A percentile compares a stretch with the other conserved stretches of the same genome.
phyloP scores from a whole-genome alignment of 2,329 filamentous ascomycete genomes.

The Xylaria hypoxylon region DNA sequence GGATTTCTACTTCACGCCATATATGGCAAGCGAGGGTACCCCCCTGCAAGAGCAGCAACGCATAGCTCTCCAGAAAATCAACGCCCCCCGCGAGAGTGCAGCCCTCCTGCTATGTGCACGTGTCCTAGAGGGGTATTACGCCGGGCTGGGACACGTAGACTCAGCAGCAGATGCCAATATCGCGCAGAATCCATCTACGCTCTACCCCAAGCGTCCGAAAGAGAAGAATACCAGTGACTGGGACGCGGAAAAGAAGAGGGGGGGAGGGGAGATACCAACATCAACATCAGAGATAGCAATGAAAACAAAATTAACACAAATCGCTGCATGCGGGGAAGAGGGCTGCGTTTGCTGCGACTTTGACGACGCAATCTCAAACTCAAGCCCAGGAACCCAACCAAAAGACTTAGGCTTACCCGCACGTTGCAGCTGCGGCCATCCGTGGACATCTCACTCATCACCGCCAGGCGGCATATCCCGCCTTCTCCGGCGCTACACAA shows the following conservation, averaged over 20 bases:
- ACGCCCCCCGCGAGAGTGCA: slow-evolving; percentile 23
- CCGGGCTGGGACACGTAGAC: slow-evolving; percentile 17
- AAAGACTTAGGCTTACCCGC: background rate
- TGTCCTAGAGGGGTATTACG: slow-evolving; percentile 31
- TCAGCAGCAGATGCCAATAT: background rate
- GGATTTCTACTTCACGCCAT: slow-evolving; percentile 29
- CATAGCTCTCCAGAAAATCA: background rate
- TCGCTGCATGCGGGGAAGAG: slow-evolving; percentile 13
- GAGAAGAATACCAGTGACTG: background rate
- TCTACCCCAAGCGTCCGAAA: background rate
- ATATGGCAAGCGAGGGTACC: slow-evolving; percentile 3
- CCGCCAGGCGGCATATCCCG: background rate
- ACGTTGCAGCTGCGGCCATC: slow-evolving; percentile 26
- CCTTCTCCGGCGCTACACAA: slow-evolving; percentile 23
- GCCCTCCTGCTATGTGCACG: slow-evolving; percentile 33
- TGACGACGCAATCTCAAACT: background rate
- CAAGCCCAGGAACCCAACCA: too few species aligned
- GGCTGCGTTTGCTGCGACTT: slow-evolving; percentile 22
- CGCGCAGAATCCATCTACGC: too few species aligned
- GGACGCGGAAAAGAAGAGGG: background rate
- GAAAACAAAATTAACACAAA: slow-evolving; percentile 21
- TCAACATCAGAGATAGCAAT: background rate
- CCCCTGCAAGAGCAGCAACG: slow-evolving; percentile 16
- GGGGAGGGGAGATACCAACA: background rate
- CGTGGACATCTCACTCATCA: slow-evolving; percentile 4